These are phyloP conservation scores for Lentinula sp. DNA, from an alignment of 768 basidiomycete species.

Conservation along the genomic window DNA sequence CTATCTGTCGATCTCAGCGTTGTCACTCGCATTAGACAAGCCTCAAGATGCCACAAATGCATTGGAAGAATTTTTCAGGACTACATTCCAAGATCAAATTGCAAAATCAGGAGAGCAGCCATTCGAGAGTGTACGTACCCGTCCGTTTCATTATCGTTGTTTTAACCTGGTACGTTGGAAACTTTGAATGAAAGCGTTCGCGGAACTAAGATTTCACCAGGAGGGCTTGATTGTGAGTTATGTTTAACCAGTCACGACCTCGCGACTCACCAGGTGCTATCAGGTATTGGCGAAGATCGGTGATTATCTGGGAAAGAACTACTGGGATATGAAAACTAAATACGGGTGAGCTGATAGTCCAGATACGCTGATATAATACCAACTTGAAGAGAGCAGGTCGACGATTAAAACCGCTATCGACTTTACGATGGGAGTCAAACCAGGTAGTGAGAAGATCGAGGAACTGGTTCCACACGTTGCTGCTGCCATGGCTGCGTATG, in stretches of 20 bases:
- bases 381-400: slow-evolving; percentile 11
- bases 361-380: background rate
- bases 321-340: slow-evolving; percentile 40
- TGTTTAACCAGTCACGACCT: background rate
- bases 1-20: slow-evolving; percentile 26
- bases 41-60: slow-evolving; percentile 28
- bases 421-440: slow-evolving; percentile 34
- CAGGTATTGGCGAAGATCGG: slow-evolving; percentile 44
- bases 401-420: slow-evolving; percentile 50
- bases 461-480: slow-evolving; percentile 46
- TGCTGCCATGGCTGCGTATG: slow-evolving; percentile 44
- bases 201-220: background rate
- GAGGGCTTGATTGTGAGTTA: slow-evolving; percentile 48
- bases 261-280: background rate
- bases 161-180: slow-evolving; percentile 37
- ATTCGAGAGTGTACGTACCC: slow-evolving; percentile 47
- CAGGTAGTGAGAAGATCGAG: slow-evolving; percentile 24
- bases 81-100: slow-evolving; percentile 40
- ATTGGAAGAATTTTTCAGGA: slow-evolving; percentile 34
- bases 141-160: slow-evolving; percentile 51
- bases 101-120: slow-evolving; percentile 50
- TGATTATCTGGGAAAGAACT: slow-evolving; percentile 41
- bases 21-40: slow-evolving; percentile 29
- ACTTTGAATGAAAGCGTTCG: background rate
- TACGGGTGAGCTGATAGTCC: slow-evolving; percentile 22